Evolutionary conservation across 2,329 filamentous ascomycete species (phyloP).

Genomic region (Aspergillus aculeatinus): DNA sequence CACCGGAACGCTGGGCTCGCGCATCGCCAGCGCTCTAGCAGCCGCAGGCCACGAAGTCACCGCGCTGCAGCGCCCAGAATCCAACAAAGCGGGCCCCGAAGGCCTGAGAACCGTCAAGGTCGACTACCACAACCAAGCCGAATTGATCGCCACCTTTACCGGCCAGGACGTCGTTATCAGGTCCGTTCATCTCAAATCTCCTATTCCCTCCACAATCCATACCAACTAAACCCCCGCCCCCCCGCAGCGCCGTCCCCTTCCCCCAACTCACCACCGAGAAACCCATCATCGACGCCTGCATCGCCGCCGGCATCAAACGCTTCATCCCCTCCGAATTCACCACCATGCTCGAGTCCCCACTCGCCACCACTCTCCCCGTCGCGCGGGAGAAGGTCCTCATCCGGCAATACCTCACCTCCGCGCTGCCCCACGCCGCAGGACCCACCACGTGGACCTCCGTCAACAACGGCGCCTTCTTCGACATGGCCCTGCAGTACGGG

Average conservation of each 20-base stretch:
- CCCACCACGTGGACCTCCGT: slow-evolving; percentile 8
- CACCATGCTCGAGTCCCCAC: slow-evolving; percentile 12
- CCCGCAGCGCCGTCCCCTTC: not conserved
- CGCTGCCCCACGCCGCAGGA: not conserved
- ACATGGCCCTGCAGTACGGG: slow-evolving; percentile 1
- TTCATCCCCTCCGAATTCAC: slow-evolving; percentile 47
- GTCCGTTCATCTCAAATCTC: no score
- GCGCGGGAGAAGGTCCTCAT: slow-evolving; percentile 20
- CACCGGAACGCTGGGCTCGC: not conserved
- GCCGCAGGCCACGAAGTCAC: not conserved
- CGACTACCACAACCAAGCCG: not conserved
- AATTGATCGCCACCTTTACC: not conserved
- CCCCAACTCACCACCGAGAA: slow-evolving; percentile 2
- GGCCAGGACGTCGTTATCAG: not conserved
- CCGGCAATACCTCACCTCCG: slow-evolving; percentile 1
- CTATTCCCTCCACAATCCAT: no score
- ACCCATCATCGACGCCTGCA: slow-evolving; percentile 33
- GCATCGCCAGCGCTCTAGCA: not conserved
- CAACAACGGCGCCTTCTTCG: slow-evolving; percentile 13
- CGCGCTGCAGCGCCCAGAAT: not conserved
- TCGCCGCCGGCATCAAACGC: slow-evolving; percentile 43
- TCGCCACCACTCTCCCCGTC: slow-evolving; percentile 1
- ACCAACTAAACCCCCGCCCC: no score
- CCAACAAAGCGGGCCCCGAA: not conserved
- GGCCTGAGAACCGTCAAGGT: not conserved